These are phyloP conservation scores for Penicillium sp. DNA, from an alignment of 2,329 filamentous ascomycete species.

Conservation along the genomic window DNA sequence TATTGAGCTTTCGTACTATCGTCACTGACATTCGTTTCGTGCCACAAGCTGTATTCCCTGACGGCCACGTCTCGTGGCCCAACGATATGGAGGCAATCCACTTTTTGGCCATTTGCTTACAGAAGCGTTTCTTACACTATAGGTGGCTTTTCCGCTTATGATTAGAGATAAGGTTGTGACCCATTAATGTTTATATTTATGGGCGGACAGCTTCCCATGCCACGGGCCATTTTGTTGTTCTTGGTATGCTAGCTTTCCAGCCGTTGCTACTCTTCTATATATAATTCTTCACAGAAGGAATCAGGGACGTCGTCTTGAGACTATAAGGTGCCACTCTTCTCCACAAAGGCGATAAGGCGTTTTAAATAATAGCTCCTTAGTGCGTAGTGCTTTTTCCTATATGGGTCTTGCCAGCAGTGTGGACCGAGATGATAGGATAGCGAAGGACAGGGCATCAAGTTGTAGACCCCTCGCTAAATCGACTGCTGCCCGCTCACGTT, in stretches of 20 bases:
- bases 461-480: slow-evolving; percentile 5
- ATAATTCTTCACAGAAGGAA: slow-evolving; percentile 3
- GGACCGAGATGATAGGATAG: neutral
- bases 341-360: too few relatives aligned
- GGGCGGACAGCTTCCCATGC: too few relatives aligned
- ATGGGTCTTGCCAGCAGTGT: neutral
- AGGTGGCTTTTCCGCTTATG: neutral
- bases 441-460: slow-evolving; percentile 5
- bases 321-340: too few relatives aligned
- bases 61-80: slow-evolving; percentile 8
- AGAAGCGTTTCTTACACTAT: neutral
- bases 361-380: neutral
- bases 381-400: neutral
- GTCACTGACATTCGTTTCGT: slow-evolving; percentile 7
- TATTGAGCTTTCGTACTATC: slow-evolving; percentile 11
- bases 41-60: slow-evolving; percentile 6
- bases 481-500: neutral
- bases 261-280: too few relatives aligned
- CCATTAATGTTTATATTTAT: too few relatives aligned
- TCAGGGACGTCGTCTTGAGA: too few relatives aligned
- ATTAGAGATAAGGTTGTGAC: slow-evolving; percentile 1
- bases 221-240: too few relatives aligned
- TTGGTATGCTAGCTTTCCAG: too few relatives aligned
- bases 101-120: neutral
- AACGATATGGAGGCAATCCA: slow-evolving; percentile 3